phyloP scores from a whole-genome alignment of 768 basidiomycete species.

The Phylloporus sp. region DNA sequence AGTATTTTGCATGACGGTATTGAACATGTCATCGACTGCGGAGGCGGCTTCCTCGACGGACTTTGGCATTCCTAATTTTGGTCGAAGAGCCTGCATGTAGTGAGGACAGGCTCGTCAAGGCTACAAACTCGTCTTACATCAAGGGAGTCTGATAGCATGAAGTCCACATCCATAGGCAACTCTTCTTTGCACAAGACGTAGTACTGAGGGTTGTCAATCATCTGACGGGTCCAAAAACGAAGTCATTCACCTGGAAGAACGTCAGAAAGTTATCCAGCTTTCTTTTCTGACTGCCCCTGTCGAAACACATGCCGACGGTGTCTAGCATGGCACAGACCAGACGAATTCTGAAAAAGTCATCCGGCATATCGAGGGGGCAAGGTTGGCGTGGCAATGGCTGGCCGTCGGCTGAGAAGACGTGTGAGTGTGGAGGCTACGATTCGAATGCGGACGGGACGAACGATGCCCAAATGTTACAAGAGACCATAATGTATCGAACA shows the following conservation, averaged over 20 bases:
- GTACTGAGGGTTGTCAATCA: constrained; percentile 42
- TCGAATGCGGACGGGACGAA: constrained; percentile 40
- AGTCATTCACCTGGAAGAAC: constrained; percentile 78
- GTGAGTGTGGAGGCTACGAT: constrained; percentile 7
- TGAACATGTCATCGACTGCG: constrained; percentile 90
- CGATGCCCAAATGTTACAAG: constrained; percentile 94
- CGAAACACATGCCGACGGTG: constrained; percentile 97
- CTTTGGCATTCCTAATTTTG: constrained; percentile 67
- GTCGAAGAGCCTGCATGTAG: constrained; percentile 68
- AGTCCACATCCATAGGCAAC: constrained; percentile 97
- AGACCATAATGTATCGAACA: constrained; percentile 94
- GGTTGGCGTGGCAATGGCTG: constrained; percentile 76
- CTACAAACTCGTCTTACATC: constrained; percentile 51
- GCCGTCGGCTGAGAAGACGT: constrained; percentile 64
- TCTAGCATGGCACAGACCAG: constrained; percentile 91
- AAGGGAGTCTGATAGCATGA: constrained; percentile 92
- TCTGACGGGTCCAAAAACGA: background rate
- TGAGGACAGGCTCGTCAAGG: background rate
- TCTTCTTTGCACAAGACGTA: constrained; percentile 87
- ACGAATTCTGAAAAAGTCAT: constrained; percentile 94
- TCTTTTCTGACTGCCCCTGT: constrained; percentile 86
- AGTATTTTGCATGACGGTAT: constrained; percentile 54
- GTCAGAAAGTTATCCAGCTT: constrained; percentile 90
- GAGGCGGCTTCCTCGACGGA: constrained; percentile 80
- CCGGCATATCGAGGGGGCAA: constrained; percentile 81